phyloP scores from a whole-genome alignment of 257 asterid species.

The Asclepias syriaca region DNA sequence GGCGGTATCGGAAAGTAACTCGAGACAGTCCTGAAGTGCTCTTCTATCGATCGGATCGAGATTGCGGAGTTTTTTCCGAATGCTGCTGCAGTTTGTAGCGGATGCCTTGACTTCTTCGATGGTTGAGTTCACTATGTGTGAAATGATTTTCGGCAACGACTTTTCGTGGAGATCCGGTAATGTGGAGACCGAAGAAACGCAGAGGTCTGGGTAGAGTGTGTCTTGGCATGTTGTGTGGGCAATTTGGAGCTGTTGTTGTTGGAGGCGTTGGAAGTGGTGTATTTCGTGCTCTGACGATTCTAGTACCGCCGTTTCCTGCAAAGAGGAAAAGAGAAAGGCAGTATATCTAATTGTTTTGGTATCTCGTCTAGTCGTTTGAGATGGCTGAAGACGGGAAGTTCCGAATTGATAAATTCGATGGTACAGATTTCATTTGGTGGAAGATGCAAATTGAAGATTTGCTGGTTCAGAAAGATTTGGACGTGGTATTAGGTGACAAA shows the following conservation, averaged over 20 bases:
- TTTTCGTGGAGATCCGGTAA: conserved; percentile 58
- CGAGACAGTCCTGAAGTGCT: conserved; percentile 80
- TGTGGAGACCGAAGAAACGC: conserved; percentile 58
- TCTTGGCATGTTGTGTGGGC: conserved; percentile 59
- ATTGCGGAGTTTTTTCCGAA: conserved; percentile 45
- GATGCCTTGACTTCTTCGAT: conserved; percentile 50
- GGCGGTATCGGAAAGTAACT: conserved; percentile 53
- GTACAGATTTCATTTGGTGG: too few relatives aligned
- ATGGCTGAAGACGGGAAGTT: too few relatives aligned
- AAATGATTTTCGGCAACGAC: conserved; percentile 61
- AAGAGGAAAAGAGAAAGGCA: too few relatives aligned
- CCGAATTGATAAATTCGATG: too few relatives aligned
- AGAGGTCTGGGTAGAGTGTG: conserved; percentile 64
- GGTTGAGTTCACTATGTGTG: conserved; percentile 61
- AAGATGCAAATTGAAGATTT: too few relatives aligned
- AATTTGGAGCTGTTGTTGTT: conserved; percentile 37
- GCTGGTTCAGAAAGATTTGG: too few relatives aligned
- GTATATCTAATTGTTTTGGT: too few relatives aligned
- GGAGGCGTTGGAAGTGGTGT: conserved; percentile 44
- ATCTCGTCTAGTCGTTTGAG: too few relatives aligned
- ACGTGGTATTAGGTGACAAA: too few relatives aligned
- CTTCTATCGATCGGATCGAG: conserved; percentile 50
- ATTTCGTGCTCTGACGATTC: conserved; percentile 17
- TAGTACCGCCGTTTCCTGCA: conserved; percentile 1
- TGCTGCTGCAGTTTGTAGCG: conserved; percentile 43